These are phyloP conservation scores for Phialocephala subalpina DNA, from an alignment of 2,329 filamentous ascomycete genomes.

Conservation along the genomic window DNA sequence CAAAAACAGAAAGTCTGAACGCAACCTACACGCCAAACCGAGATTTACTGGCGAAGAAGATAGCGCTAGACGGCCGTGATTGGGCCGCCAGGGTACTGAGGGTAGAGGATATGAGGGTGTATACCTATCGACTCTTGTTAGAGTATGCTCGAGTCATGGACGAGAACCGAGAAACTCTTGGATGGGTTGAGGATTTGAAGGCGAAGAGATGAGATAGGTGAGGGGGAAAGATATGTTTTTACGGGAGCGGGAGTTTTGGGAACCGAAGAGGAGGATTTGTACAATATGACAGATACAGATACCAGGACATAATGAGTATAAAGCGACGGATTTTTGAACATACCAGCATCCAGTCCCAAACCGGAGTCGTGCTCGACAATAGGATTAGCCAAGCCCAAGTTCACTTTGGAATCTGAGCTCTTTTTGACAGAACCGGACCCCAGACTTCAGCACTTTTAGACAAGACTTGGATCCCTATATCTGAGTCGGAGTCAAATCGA, in stretches of 20 bases:
- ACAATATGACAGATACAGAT: no score
- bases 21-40: neutral
- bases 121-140: conserved; percentile 69
- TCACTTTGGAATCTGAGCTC: no score
- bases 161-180: conserved; percentile 39
- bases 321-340: no score
- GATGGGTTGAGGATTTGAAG: conserved; percentile 30
- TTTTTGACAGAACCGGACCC: no score
- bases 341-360: no score
- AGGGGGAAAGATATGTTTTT: neutral
- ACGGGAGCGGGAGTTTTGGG: neutral
- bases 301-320: no score
- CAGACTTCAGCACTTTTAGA: no score
- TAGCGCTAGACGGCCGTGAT: conserved; percentile 71
- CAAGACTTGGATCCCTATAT: no score
- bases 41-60: conserved; percentile 63
- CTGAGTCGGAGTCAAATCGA: no score
- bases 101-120: conserved; percentile 67
- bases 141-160: conserved; percentile 58
- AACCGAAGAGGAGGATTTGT: neutral
- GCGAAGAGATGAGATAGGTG: neutral
- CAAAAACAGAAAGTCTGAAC: neutral
- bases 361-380: no score
- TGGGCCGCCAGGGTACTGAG: conserved; percentile 77
- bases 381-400: no score